These are phyloP conservation scores for Populus euphratica DNA, from an alignment of 345 rosid species.

Conservation along the genomic window DNA sequence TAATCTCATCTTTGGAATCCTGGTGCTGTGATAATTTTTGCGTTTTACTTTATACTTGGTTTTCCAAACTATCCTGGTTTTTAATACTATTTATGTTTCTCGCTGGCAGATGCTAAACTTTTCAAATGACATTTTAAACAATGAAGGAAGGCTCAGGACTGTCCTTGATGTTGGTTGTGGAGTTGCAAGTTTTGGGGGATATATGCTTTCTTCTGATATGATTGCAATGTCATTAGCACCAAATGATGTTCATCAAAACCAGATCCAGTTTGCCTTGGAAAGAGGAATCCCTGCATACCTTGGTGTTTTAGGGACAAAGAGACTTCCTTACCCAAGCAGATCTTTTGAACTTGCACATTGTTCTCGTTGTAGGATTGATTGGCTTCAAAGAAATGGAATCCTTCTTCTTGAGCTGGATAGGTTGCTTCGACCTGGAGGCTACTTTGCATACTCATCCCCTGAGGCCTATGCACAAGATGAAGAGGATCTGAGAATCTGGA, in stretches of 20 bases:
- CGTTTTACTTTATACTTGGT: neutral
- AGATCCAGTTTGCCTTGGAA: constrained; percentile 96
- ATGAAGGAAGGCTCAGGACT: constrained; percentile 74
- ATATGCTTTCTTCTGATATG: constrained; percentile 81
- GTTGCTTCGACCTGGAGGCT: constrained; percentile 94
- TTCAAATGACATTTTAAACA: constrained; percentile 57
- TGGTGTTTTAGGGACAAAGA: constrained; percentile 91
- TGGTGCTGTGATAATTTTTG: neutral
- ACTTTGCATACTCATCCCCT: constrained; percentile 97
- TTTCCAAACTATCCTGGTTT: neutral
- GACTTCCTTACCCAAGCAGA: constrained; percentile 98
- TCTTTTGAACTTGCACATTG: constrained; percentile 97
- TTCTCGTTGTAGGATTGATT: constrained; percentile 95
- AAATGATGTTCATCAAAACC: constrained; percentile 98
- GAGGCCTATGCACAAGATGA: constrained; percentile 99
- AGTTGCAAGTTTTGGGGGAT: constrained; percentile 98
- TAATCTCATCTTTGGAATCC: neutral
- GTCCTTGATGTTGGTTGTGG: constrained; percentile 99
- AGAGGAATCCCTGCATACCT: constrained; percentile 99
- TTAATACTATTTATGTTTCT: constrained; percentile 10
- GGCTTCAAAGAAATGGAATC: constrained; percentile 98
- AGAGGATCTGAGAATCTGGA: constrained; percentile 92
- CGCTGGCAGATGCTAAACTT: constrained; percentile 93
- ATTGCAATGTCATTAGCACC: constrained; percentile 93
- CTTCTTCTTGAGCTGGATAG: constrained; percentile 98